These are phyloP conservation scores for Microcyclospora tardicrescens DNA, from an alignment of 2,329 filamentous ascomycete species.

Conservation along the genomic window DNA sequence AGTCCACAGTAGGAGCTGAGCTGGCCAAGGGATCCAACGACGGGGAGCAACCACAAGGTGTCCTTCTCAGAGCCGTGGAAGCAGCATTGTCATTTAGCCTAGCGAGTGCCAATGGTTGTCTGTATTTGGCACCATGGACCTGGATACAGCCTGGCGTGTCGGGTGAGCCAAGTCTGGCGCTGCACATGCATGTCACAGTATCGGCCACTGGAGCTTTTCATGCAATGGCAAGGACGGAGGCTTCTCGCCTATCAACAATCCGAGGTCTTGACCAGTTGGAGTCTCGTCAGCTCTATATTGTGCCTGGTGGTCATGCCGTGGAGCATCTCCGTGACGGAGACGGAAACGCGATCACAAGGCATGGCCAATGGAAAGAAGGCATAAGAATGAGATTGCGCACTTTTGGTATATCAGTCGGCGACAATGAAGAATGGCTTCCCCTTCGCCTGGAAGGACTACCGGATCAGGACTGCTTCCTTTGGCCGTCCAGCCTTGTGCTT, in stretches of 20 bases:
- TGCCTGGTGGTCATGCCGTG: not conserved
- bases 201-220: not conserved
- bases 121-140: slow-evolving; percentile 3
- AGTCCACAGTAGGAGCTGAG: slow-evolving; percentile 1
- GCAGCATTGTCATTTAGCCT: slow-evolving; percentile 6
- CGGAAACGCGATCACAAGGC: not conserved
- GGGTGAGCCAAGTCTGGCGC: not conserved
- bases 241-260: not conserved
- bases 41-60: not conserved
- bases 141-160: slow-evolving; percentile 2
- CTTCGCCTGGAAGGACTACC: not conserved
- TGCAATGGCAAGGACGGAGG: not conserved
- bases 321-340: not conserved
- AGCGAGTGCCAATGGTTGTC: not conserved
- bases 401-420: slow-evolving; percentile 6
- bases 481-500: not conserved
- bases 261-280: not conserved
- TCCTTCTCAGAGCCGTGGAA: slow-evolving; percentile 10
- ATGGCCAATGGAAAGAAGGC: slow-evolving; percentile 4
- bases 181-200: not conserved
- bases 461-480: not conserved
- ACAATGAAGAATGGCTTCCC: slow-evolving; percentile 1
- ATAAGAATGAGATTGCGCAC: slow-evolving; percentile 3
- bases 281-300: not conserved
- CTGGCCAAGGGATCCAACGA: not conserved